Evolutionary conservation across 768 basidiomycete genomes (phyloP), one percentile per base, ranked within the genome.

Genomic region (Lactarius trivialis): DNA sequence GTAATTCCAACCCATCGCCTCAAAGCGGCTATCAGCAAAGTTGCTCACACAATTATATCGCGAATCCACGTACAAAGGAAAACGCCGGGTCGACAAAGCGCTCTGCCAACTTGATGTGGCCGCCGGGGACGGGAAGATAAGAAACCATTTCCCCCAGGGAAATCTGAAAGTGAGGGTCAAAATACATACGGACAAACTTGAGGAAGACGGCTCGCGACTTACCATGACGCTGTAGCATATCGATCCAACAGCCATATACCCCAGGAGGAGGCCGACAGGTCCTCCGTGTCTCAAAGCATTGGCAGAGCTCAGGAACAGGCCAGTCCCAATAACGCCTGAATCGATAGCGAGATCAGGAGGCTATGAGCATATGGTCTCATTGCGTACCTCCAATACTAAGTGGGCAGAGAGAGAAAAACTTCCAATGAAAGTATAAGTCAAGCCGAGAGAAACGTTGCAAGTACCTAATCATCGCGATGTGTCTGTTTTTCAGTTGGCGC

Each of bases 391-490:
- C 76, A 54, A 77, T 77, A 68, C 71, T 69, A 45, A 26, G 30
- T n/a, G 21, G 37, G 34, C 6, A 49, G 57, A 50, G 36, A 48
- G 9, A n/a, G n/a, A n/a, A 28, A n/a, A 36, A 9, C 12, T 69
- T 7, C 65, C 60, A 63, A 36, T 45, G 34, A 32, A 49, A 32
- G n/a, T 30, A n/a, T n/a, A n/a, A n/a, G n/a, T n/a, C n/a, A n/a
- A n/a, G n/a, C 5, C 8, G 7, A 4, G 30, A 39, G 8, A 52
- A n/a, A 6, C 12, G 12, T 24, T 17, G 8, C 7, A 65, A 73
- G 12, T 56, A 78, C 86, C 88, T 89, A 67, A 91, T 90, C 88
- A 91, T 89, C 55, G 89, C 86, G 62, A 91, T 80, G 70, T 91
- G 90, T 17, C 89, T 78, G 69, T 88, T 89, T 68, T 74, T 74